Evolutionary conservation across 108 stramenopile genomes (phyloP), one percentile per base, ranked within the genome.

Genomic region (Schizochytrium sp.): DNA sequence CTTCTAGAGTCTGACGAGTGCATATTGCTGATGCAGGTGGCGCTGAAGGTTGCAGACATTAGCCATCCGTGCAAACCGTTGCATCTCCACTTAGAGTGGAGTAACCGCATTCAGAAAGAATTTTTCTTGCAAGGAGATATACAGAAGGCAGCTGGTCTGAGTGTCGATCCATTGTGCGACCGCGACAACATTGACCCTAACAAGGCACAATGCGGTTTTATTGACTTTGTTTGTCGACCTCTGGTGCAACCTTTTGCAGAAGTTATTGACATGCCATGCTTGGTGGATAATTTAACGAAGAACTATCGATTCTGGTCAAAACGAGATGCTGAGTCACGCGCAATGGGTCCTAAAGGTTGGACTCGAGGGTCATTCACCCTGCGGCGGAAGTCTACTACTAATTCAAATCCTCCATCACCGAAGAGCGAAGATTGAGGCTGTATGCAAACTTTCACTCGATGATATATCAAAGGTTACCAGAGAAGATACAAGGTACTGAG

Each of bases 171-270:
- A 41, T 88, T 95, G 19, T 96, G 96, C 72, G 94, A 95, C 91
- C 90, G 94, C 10, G 72, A 91, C 42, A 92, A 91, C 1, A 89
- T 89, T 46, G 91, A 94, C 56, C 89, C 93, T 44, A 89, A 95
- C 49, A 94, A 95, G 72, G 93, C 91, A 72, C 97, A 97, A 91
- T 91, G 92, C 56, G 96, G 95, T 57, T 97, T 97, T 87, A 93
- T 96, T 46, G 93, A 95, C 73, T 96, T 95, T 90, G 94, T 96
- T 64, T 93, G 96, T 15, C 87, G 91, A 50, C 97, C 97, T 8
- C 88, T 94, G 61, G 94, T 90, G 89, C 88, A 93, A 69, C 72
- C 94, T 38, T 89, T 95, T 61, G 94, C 90, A 3, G 90, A 92
- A 0, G 49, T 83, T 83, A 50, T 50, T 53, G 47, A 83, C 15